Conservation (phyloP, 768 basidiomycete genomes). For the Ephemerocybe angulata region DNA sequence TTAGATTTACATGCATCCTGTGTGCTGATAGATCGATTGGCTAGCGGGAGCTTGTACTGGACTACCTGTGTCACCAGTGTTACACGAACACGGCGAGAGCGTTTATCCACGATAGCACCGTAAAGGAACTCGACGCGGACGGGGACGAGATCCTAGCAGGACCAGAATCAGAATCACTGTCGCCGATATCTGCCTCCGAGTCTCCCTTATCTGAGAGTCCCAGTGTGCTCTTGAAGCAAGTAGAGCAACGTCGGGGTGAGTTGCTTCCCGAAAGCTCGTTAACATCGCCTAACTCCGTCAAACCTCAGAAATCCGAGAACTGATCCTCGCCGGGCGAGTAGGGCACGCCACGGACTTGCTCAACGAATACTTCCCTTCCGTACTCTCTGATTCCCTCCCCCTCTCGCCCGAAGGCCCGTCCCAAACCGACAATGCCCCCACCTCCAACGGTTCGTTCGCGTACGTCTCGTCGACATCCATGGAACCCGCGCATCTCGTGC, state of each 20-base stretch:
- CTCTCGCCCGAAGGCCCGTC: neutral
- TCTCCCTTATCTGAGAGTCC: neutral
- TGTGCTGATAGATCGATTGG: neutral
- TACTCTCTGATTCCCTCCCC: slow-evolving; percentile 39
- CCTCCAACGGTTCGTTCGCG: too few species aligned
- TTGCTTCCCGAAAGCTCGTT: neutral
- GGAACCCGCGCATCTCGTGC: slow-evolving; percentile 67
- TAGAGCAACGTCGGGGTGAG: slow-evolving; percentile 27
- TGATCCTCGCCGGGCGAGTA: slow-evolving; percentile 74
- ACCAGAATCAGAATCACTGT: neutral
- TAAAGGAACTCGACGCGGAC: slow-evolving; percentile 63
- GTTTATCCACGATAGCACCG: slow-evolving; percentile 60
- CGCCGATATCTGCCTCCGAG: neutral
- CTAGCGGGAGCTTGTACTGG: slow-evolving; percentile 66
- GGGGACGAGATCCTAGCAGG: slow-evolving; percentile 56
- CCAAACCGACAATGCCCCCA: slow-evolving; percentile 1
- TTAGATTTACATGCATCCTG: too few species aligned
- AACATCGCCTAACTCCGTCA: neutral
- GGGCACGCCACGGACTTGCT: slow-evolving; percentile 65
- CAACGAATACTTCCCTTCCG: slow-evolving; percentile 70
- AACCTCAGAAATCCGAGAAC: slow-evolving; percentile 58
- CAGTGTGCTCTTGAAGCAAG: slow-evolving; percentile 31
- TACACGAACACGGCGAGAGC: slow-evolving; percentile 69
- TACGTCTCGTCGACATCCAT: slow-evolving; percentile 46
- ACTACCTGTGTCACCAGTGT: slow-evolving; percentile 73